Evolutionary conservation across 2,329 filamentous ascomycete genomes (phyloP).

Genomic region (Colletotrichum navitas): DNA sequence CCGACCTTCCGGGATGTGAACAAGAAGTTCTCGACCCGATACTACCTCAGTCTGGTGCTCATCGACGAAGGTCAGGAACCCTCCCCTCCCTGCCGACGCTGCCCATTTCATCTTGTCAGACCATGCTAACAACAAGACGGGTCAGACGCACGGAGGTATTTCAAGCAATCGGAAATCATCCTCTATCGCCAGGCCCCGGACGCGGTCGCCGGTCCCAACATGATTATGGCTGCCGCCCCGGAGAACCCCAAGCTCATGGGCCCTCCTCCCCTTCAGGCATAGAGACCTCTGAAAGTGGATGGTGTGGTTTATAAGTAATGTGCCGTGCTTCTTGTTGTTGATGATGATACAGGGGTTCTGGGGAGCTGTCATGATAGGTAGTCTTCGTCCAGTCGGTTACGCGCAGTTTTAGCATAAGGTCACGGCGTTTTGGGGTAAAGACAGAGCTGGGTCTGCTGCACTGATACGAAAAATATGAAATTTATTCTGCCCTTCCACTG

Average conservation of each 20-base stretch:
- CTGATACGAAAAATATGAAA: constrained; percentile 42
- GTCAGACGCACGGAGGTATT: constrained; percentile 92
- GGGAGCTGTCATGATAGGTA: constrained; percentile 31
- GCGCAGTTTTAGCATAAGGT: constrained; percentile 54
- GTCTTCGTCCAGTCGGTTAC: constrained; percentile 25
- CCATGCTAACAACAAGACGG: constrained; percentile 3
- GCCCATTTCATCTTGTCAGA: constrained; percentile 27
- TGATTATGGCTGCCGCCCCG: constrained; percentile 55
- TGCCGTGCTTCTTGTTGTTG: constrained; percentile 8
- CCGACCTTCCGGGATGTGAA: constrained; percentile 99
- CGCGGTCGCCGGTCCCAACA: constrained; percentile 57
- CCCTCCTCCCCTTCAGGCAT: constrained; percentile 44
- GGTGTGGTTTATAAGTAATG: constrained; percentile 23
- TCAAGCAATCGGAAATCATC: constrained; percentile 99
- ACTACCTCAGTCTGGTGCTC: constrained; percentile 95
- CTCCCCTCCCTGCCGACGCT: background rate
- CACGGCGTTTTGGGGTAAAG: constrained; percentile 54
- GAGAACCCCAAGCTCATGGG: constrained; percentile 61
- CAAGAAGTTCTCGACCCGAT: constrained; percentile 99
- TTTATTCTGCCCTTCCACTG: constrained; percentile 41
- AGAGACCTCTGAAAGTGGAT: constrained; percentile 13
- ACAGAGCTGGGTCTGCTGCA: constrained; percentile 44
- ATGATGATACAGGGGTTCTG: background rate
- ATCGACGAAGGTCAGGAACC: constrained; percentile 84
- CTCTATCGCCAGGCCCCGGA: constrained; percentile 87